phyloP scores from a whole-genome alignment of 169 alveolate genomes.

The Plasmodium knowlesi region DNA sequence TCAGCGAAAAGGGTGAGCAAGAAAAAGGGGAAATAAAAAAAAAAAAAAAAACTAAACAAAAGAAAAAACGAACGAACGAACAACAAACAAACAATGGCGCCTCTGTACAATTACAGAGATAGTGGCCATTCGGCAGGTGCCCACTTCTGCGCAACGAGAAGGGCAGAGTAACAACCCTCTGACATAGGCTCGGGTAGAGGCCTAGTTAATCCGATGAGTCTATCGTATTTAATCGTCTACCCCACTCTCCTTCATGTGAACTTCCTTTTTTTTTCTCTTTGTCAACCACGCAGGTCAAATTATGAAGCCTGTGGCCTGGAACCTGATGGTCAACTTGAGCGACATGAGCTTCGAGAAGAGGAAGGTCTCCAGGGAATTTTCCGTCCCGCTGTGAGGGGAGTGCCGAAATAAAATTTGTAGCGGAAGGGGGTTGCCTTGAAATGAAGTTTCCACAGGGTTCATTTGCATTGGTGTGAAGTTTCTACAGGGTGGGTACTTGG shows the following conservation, averaged over 20 bases:
- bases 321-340: conserved; percentile 41
- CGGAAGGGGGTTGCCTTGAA: no score
- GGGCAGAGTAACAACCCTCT: no score
- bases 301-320: conserved; percentile 73
- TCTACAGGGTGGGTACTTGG: not conserved
- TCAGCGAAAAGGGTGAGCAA: conserved; percentile 22
- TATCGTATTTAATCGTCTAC: not conserved
- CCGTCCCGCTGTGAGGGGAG: conserved; percentile 5
- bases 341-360: conserved; percentile 65
- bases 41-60: not conserved
- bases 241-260: not conserved
- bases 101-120: no score
- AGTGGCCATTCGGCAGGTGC: no score
- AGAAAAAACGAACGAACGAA: no score
- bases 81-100: not conserved
- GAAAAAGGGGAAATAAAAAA: no score
- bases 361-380: conserved; percentile 60
- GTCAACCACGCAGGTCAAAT: conserved; percentile 29
- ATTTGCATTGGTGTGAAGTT: no score
- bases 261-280: not conserved
- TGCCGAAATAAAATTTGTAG: no score
- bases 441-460: not conserved
- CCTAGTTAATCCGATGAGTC: not conserved
- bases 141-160: no score
- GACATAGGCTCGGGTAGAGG: not conserved